phyloP scores from a whole-genome alignment of 2,329 filamentous ascomycete genomes.

The Monosporascus sp. region DNA sequence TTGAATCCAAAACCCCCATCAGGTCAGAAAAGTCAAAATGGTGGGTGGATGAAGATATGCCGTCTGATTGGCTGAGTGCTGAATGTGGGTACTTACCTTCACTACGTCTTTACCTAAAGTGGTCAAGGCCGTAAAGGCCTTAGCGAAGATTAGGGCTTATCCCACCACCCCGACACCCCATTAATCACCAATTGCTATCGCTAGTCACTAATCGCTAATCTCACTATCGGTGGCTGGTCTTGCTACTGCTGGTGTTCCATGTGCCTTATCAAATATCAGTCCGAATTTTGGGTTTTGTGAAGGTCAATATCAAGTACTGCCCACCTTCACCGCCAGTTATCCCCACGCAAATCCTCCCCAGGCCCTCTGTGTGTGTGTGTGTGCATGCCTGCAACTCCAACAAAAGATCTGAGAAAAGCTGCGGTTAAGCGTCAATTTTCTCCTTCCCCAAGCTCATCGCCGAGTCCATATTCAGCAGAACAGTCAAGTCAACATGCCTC shows the following conservation, averaged over 20 bases:
- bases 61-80: not conserved
- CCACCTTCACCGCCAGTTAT: not conserved
- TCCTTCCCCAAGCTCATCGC: conserved; percentile 23
- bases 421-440: not conserved
- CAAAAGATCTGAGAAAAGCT: not conserved
- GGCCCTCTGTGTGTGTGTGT: not conserved
- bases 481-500: conserved; percentile 70
- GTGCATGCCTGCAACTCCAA: too few species aligned
- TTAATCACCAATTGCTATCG: too few species aligned
- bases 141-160: not conserved
- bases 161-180: too few species aligned
- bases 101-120: too few species aligned
- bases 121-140: not conserved
- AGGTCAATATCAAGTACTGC: not conserved
- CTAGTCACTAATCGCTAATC: too few species aligned
- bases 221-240: too few species aligned
- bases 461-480: conserved; percentile 23
- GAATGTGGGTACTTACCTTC: not conserved
- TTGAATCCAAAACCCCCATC: not conserved
- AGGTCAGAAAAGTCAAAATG: not conserved
- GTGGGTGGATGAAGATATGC: not conserved
- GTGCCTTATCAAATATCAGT: too few species aligned
- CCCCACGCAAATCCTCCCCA: not conserved
- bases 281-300: not conserved
- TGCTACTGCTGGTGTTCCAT: too few species aligned